A percentile compares a stretch with the other conserved stretches of the same genome.
Conservation (phyloP, 495 filamentous ascomycete species). For the Trichoderma virens region DNA sequence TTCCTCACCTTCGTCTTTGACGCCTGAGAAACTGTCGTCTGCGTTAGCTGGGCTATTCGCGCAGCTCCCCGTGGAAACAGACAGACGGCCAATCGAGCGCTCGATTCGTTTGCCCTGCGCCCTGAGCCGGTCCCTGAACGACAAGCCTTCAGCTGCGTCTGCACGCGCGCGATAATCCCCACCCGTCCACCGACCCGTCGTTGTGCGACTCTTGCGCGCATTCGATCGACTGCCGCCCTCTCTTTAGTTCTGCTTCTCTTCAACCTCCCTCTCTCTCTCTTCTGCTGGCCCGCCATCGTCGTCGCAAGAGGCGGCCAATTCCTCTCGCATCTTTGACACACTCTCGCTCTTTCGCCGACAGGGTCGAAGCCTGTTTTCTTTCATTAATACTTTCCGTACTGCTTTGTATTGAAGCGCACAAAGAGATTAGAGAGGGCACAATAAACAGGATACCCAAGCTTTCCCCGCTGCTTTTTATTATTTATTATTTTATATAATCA, state of each 20-base stretch:
- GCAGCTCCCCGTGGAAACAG: neutral
- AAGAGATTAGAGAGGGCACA: neutral
- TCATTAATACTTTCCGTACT: slow-evolving; percentile 1
- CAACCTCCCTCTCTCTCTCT: neutral
- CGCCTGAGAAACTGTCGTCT: too few species aligned
- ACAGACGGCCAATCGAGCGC: neutral
- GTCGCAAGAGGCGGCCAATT: neutral
- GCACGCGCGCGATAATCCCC: neutral
- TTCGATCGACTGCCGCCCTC: neutral
- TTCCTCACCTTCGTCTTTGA: neutral
- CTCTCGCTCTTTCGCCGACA: neutral
- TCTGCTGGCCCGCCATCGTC: neutral
- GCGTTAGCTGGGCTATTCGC: neutral
- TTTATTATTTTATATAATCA: neutral
- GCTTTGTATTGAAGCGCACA: neutral
- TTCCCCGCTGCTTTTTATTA: neutral
- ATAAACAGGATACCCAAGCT: neutral
- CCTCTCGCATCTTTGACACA: neutral
- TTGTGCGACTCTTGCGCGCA: neutral
- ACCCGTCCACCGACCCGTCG: neutral
- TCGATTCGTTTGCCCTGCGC: too few species aligned
- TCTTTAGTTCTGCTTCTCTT: neutral
- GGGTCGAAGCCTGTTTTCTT: neutral
- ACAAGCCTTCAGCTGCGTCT: slow-evolving; percentile 4
- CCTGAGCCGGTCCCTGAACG: neutral